Evolutionary conservation across 1,284 basidiomycete genomes (phyloP), one percentile per base, ranked within the genome.

Genomic region (Boletus sp.): DNA sequence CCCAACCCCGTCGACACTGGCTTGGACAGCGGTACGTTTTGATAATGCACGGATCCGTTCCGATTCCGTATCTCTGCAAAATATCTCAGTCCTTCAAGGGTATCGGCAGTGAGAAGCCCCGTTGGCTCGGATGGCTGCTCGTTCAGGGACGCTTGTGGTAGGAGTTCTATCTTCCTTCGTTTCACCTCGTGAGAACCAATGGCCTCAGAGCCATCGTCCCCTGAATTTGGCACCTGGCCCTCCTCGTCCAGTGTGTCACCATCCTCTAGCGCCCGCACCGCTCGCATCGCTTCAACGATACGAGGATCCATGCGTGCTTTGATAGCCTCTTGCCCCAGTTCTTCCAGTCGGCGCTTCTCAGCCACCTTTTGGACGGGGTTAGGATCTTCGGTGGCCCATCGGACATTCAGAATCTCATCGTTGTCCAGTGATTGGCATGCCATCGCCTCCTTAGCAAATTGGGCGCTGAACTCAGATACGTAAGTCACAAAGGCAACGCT

Each of bases 391-490:
- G 94, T 96, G 36, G 94, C 94, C 94, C 94, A 97, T 46, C 94
- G 84, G 37, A 97, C 92, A 68, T 99, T 99, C 55, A 99, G 79
- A 56, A 98, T 93, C 68, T 99, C 96, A 67, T 97, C 91, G 61
- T 94, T 91, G 68, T 99, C 95, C 56, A 99, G 76, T 20, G 92
- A 95, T 70, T 99, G 96, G 69, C 94, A 94, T 36, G 94, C 91
- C 96, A 99, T 99, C 1, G 96, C 84, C 69, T 99, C 96, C 66
- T 98, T 98, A 14, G 95, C 96, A 65, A 99, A 99, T 63, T 96
- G 92, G 1, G 93, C 96, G 56, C 83, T 74, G 47, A 87, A 62
- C 65, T 99, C 95, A 35, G 80, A 80, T 45, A 85, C 81, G 71
- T 95, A 99, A 2, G 94, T 97, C 41, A 99, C 94, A 70, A 99